Percentiles rank a stretch among this genome's conserved stretches.
Evolutionary conservation across 1,284 basidiomycete species (phyloP).

Genomic region (Athelia sp.): DNA sequence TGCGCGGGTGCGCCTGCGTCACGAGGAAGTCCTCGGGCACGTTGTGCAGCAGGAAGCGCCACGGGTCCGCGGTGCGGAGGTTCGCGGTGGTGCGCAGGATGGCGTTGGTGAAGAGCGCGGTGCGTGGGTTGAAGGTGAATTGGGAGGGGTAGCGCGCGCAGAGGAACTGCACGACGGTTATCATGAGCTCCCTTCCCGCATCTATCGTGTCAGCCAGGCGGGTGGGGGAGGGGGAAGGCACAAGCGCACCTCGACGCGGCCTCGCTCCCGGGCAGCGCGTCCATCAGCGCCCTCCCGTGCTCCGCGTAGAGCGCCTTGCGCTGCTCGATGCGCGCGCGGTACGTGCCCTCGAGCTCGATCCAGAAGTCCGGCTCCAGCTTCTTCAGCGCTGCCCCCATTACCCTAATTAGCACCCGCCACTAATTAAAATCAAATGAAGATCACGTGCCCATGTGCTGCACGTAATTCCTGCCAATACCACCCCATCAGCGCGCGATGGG

Average conservation of each 20-base stretch:
- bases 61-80: constrained; percentile 24
- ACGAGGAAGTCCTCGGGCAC: constrained; percentile 48
- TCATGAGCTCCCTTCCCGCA: constrained; percentile 36
- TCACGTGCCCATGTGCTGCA: constrained; percentile 48
- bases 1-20: constrained; percentile 32
- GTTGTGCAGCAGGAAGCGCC: constrained; percentile 39
- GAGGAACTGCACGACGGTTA: constrained; percentile 45
- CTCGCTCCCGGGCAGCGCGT: constrained; percentile 36
- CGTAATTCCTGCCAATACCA: constrained; percentile 22
- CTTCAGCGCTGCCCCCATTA: constrained; percentile 30
- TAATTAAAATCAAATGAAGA: background rate
- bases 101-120: constrained; percentile 33
- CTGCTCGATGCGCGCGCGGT: constrained; percentile 36
- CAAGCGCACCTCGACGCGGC: constrained; percentile 27
- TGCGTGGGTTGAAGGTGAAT: constrained; percentile 29
- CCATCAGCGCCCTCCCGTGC: constrained; percentile 33
- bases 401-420: background rate
- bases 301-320: constrained; percentile 30
- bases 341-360: constrained; percentile 49
- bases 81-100: constrained; percentile 31
- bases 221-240: too few relatives aligned
- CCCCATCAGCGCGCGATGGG: too few relatives aligned
- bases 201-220: too few relatives aligned
- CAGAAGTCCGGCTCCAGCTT: constrained; percentile 47
- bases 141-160: constrained; percentile 42